Evolutionary conservation across 2,329 filamentous ascomycete genomes (phyloP).

Genomic region (Sclerotinia nivalis): DNA sequence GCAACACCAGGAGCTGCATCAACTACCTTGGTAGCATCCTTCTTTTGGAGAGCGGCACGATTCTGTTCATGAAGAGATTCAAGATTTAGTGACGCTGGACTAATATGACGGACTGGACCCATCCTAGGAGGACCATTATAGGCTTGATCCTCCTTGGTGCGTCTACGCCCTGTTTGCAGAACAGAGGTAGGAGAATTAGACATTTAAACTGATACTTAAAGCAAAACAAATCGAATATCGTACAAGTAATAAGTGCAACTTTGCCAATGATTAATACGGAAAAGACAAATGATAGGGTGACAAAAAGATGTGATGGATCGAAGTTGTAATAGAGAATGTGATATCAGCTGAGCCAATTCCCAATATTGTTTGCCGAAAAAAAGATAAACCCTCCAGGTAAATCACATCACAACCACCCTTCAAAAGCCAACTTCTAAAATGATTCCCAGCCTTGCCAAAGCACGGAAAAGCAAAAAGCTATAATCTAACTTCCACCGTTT

Average conservation of each 20-base stretch:
- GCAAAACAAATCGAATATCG: constrained; percentile 11
- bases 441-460: background rate
- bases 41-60: constrained; percentile 51
- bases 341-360: background rate
- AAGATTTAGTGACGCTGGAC: constrained; percentile 63
- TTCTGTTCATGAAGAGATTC: constrained; percentile 64
- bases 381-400: background rate
- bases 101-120: constrained; percentile 47
- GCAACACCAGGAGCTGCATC: constrained; percentile 50
- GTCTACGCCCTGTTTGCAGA: constrained; percentile 39
- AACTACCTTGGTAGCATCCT: constrained; percentile 48
- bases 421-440: background rate
- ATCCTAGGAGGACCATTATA: constrained; percentile 41
- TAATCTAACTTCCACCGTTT: constrained; percentile 5
- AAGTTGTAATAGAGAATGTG: background rate
- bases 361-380: background rate
- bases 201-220: constrained; percentile 23
- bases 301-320: background rate
- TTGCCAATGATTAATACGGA: constrained; percentile 26
- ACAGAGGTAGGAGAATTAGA: constrained; percentile 31
- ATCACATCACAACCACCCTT: background rate
- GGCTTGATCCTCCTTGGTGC: constrained; percentile 35
- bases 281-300: background rate
- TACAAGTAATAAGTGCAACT: constrained; percentile 29
- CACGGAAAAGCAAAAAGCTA: background rate